phyloP scores from a whole-genome alignment of 2,329 filamentous ascomycete species.

The Botrytis fragariae region DNA sequence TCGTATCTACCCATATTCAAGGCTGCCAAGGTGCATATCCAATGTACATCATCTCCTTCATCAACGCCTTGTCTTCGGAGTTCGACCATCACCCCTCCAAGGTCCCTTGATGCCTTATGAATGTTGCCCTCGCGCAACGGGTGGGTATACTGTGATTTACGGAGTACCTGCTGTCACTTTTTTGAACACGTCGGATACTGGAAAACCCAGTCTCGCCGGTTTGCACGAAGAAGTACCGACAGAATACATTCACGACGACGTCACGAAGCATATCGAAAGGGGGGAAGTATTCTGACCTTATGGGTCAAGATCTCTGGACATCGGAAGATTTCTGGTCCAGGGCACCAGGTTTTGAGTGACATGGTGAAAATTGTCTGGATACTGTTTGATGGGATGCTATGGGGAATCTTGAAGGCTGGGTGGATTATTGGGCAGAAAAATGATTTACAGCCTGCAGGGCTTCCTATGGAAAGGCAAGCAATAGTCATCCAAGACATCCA shows the following conservation, averaged over 20 bases:
- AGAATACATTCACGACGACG: slow-evolving; percentile 4
- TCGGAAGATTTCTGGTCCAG: slow-evolving; percentile 5
- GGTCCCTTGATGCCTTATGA: background rate
- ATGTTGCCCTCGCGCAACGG: background rate
- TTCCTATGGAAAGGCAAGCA: background rate
- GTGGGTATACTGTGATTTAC: slow-evolving; percentile 4
- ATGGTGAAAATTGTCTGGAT: background rate
- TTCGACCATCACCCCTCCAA: background rate
- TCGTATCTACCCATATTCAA: slow-evolving; percentile 8
- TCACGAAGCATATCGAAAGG: slow-evolving; percentile 4
- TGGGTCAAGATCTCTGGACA: background rate
- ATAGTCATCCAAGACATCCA: background rate
- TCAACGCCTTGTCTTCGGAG: slow-evolving; percentile 13
- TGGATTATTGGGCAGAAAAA: slow-evolving; percentile 2
- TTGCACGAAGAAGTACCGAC: slow-evolving; percentile 14
- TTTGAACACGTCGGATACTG: background rate
- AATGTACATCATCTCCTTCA: slow-evolving; percentile 16
- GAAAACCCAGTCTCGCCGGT: slow-evolving; percentile 2
- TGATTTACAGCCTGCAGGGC: slow-evolving; percentile 4
- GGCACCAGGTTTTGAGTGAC: slow-evolving; percentile 5
- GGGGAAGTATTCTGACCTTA: background rate
- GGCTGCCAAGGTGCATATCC: slow-evolving; percentile 14
- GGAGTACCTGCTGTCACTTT: background rate
- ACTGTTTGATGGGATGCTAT: background rate
- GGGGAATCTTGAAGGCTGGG: slow-evolving; percentile 3